phyloP scores from a whole-genome alignment of 1,284 basidiomycete species.

The Ganoderma sp. region DNA sequence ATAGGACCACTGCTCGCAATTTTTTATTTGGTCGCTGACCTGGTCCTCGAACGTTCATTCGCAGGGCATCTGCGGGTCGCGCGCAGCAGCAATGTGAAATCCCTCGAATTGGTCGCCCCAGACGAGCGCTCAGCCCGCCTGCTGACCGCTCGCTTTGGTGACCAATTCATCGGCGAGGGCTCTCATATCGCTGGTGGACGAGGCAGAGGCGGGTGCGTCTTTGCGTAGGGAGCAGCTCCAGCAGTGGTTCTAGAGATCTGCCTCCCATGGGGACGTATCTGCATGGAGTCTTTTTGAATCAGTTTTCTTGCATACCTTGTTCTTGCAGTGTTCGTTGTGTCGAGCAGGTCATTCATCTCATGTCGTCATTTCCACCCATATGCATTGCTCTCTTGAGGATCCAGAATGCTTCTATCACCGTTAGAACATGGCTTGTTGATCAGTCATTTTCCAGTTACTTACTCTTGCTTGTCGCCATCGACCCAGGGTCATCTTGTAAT shows the following conservation, averaged over 20 bases:
- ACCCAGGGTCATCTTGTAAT: neutral
- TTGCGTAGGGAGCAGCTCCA: constrained; percentile 2
- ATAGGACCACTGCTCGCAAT: neutral
- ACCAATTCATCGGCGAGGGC: constrained; percentile 1
- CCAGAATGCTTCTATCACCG: neutral
- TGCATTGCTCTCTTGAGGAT: neutral
- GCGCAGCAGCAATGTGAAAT: constrained; percentile 5
- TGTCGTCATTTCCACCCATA: neutral
- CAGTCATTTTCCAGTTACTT: neutral
- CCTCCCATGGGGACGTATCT: constrained; percentile 1
- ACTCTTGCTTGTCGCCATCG: neutral
- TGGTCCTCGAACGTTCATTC: neutral
- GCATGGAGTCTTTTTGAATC: constrained; percentile 5
- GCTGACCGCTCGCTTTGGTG: constrained; percentile 5
- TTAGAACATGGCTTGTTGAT: neutral
- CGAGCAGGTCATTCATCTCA: neutral
- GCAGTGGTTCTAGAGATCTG: neutral
- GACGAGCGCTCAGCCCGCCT: constrained; percentile 1
- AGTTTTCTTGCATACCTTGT: neutral
- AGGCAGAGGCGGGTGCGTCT: constrained; percentile 1
- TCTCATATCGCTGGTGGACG: constrained; percentile 8
- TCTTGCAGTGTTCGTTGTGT: neutral
- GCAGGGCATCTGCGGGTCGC: constrained; percentile 12
- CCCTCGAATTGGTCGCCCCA: constrained; percentile 18
- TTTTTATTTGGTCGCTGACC: neutral